Base-by-base conservation (phyloP, 2,329 filamentous ascomycete species). In the Penicillium occitanis region DNA sequence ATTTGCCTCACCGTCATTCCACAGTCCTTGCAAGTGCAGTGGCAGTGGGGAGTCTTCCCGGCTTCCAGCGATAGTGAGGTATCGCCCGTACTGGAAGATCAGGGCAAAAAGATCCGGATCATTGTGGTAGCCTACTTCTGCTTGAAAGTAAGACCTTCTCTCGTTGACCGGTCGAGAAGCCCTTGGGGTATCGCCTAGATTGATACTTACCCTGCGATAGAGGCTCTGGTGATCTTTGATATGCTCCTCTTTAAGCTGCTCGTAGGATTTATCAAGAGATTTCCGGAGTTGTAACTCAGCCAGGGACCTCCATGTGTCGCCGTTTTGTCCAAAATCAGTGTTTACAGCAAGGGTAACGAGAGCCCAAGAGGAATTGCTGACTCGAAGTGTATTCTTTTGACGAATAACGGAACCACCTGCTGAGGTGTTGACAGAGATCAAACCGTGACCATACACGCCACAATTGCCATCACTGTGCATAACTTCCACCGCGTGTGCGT, bases 11-110 rank as follows among this genome's bases (percentile, higher is more conserved):
- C 57, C 57, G 35, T 60, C 57, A 42, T 82, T 82, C 86, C 86
- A 88, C 22, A 81, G 80, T 0, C 86, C 86, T 71, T 86, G 84
- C 0, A 88, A 77, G 65, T 87, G 88, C 0, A 85, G 79, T 0
- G 86, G 86, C 0, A 88, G 77, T 0, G 81, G 57, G 7, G 57
- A 60, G 19, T 30, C 28, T 35, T 17, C 57, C n/a, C 57, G 10
- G 19, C 30, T 60, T 19, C 57, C 57, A 25, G 57, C n/a, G 11
- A 60, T 60, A 11, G 57, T 60, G 22, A 60, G 57, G 14, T 60
- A 60, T 17, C 57, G 22, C 30, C 28, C 33, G 28, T 60, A 60
- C 57, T 40, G 57, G 57, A 60, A 60, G 35, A 60, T 40, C 17
- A 60, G 28, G 25, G 57, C 28, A 17, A 60, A 60, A 22, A 42